Evolutionary conservation across 192 early-diverging fungal species (phyloP), one percentile per base, ranked within the genome.

Genomic region (Powellomyces hirtus): DNA sequence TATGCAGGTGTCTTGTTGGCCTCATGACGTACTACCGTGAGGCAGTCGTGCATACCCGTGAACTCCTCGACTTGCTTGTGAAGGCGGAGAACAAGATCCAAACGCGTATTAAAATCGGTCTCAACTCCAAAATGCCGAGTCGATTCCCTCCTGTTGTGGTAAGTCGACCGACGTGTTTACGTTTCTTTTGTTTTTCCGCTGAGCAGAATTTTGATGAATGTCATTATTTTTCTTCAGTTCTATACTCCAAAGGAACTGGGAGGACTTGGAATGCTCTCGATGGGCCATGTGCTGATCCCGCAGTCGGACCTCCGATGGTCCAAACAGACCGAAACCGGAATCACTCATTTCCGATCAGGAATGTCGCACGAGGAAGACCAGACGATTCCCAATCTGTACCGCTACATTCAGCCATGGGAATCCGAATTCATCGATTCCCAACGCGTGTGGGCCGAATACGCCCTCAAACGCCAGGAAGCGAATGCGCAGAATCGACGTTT

Each of bases 21-120:
- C 74, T 99, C 68, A 97, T 99, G 94, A 94, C 94, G 7, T 99
- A 99, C 78, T 97, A 87, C 81, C 91, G 97, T 72, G 97, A 99
- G 75, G 95, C 95, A 5, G 95, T 98, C 26, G 91, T 99, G 10
- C 94, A 97, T 68, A 99, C 97, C 0, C 89, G 96, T 29, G 97
- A 99, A 78, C 80, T 96, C 52, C 81, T 99, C 45, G 97, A 99
- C 76, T 82, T 99, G 64, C 82, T 99, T 44, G 97, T 99, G 38
- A 98, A 97, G 81, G 91, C 89, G 53, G 97, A 99, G 74, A 99
- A 96, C 78, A 98, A 98, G 82, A 95, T 99, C 59, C 97, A 99
- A 79, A 92, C 95, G 30, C 91, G 97, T 81, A 89, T 99, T 78
- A 99, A 97, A 87, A 97, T 97, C 80, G 97, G 97, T 60, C 86